phyloP scores from a whole-genome alignment of 306 rosid genomes.

The Senna tora region DNA sequence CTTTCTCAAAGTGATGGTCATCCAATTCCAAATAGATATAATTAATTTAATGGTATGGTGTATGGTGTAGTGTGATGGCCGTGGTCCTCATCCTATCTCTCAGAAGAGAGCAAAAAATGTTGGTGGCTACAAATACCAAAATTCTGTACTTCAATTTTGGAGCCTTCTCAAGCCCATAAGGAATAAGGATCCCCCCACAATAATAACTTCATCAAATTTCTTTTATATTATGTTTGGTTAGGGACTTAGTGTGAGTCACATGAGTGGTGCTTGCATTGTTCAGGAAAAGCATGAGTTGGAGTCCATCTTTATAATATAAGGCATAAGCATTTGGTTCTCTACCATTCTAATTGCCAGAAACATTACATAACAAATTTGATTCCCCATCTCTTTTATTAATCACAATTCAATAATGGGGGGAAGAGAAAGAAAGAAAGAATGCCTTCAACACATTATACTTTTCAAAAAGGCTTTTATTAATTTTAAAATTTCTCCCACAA shows the following conservation, averaged over 20 bases:
- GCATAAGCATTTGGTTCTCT: conserved; percentile 37
- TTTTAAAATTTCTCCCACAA: background rate
- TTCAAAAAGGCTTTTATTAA: background rate
- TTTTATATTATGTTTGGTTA: background rate
- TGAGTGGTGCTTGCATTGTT: conserved; percentile 24
- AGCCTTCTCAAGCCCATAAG: no score
- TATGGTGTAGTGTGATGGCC: no score
- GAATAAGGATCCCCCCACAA: no score
- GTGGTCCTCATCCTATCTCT: no score
- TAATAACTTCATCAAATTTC: no score
- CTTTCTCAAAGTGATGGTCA: no score
- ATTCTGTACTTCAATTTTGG: no score
- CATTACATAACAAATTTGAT: background rate
- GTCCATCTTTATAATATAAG: conserved; percentile 3
- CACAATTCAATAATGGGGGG: background rate
- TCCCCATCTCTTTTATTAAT: background rate
- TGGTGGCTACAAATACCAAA: no score
- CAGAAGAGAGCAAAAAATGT: no score
- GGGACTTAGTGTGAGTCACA: conserved; percentile 22
- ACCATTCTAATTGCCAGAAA: conserved; percentile 5
- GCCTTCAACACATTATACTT: background rate
- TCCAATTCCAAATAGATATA: no score
- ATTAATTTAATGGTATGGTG: no score
- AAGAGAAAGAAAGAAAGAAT: background rate
- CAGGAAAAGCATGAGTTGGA: conserved; percentile 42